These are phyloP conservation scores for Talaromyces rugulosus DNA, from an alignment of 2,329 filamentous ascomycete species.

Conservation along the genomic window DNA sequence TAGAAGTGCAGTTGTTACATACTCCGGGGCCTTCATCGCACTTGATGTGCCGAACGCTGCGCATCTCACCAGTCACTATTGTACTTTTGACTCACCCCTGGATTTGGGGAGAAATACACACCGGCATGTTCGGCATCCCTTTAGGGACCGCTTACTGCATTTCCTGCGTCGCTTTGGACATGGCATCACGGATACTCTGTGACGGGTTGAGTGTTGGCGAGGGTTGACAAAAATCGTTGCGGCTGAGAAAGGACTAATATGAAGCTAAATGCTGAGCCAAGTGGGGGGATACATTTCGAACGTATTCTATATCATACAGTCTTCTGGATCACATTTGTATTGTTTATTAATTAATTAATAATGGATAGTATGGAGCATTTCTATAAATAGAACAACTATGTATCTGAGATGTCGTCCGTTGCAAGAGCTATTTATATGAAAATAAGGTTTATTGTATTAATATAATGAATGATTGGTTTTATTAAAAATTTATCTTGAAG, in stretches of 20 bases:
- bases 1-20: slow-evolving; percentile 32
- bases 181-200: neutral
- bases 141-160: neutral
- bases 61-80: neutral
- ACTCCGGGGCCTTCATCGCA: slow-evolving; percentile 30
- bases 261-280: neutral
- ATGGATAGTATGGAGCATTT: too few relatives aligned
- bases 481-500: too few relatives aligned
- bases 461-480: too few relatives aligned
- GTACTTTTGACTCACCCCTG: neutral
- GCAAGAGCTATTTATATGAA: too few relatives aligned
- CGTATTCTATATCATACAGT: too few relatives aligned
- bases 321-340: too few relatives aligned
- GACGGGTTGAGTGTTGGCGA: neutral
- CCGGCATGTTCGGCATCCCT: slow-evolving; percentile 5
- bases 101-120: neutral
- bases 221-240: neutral
- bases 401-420: too few relatives aligned
- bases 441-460: too few relatives aligned
- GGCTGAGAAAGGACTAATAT: neutral
- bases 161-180: neutral
- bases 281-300: too few relatives aligned
- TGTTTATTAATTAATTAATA: too few relatives aligned
- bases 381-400: too few relatives aligned
- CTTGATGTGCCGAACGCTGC: slow-evolving; percentile 12